A percentile compares a stretch with the other conserved stretches of the same genome.
Conservation (phyloP, 2,329 filamentous ascomycete genomes). For the Penicillium fuscoglaucum region DNA sequence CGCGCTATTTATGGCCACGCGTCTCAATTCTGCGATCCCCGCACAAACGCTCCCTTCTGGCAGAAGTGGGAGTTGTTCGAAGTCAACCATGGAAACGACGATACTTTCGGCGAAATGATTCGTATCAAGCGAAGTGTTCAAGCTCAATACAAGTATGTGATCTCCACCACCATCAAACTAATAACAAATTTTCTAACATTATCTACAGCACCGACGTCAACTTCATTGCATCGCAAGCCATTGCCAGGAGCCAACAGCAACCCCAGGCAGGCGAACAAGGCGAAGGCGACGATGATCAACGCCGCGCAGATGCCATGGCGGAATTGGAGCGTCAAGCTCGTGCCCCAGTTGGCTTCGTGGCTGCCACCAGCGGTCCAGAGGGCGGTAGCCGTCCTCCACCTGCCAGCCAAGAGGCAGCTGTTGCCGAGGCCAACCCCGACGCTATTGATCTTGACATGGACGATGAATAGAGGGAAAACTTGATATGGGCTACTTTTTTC, state of each 20-base stretch:
- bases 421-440: constrained; percentile 70
- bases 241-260: constrained; percentile 72
- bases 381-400: constrained; percentile 55
- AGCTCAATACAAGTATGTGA: constrained; percentile 82
- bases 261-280: constrained; percentile 39
- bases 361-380: constrained; percentile 73
- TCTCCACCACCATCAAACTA: background rate
- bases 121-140: constrained; percentile 96
- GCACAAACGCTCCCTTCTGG: constrained; percentile 90
- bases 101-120: constrained; percentile 99
- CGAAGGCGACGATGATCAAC: constrained; percentile 46
- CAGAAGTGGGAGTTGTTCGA: constrained; percentile 96
- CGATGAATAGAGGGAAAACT: constrained; percentile 29
- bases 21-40: constrained; percentile 94
- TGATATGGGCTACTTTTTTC: background rate
- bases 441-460: constrained; percentile 72
- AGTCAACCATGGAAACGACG: constrained; percentile 96
- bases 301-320: constrained; percentile 77
- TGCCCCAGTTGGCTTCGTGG: constrained; percentile 87
- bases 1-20: constrained; percentile 95
- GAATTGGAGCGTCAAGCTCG: constrained; percentile 84
- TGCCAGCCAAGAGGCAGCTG: constrained; percentile 31
- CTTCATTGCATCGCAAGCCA: constrained; percentile 93
- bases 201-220: constrained; percentile 78
- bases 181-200: constrained; percentile 36